phyloP scores from a whole-genome alignment of 495 filamentous ascomycete genomes.

The Penicillium cosmopolitanum region DNA sequence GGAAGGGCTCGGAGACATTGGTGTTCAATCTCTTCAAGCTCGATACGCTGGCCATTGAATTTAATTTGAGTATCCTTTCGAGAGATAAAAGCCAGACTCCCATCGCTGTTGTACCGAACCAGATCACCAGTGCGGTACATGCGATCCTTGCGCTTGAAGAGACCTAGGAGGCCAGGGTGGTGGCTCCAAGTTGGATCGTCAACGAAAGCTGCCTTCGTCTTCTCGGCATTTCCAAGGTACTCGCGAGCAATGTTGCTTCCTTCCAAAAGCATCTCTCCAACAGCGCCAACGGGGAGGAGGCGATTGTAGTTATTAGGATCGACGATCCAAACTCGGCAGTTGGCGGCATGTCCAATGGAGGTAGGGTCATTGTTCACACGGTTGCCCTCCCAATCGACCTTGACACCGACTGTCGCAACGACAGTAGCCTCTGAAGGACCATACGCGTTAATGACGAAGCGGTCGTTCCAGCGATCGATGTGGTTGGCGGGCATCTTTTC shows the following conservation, averaged over 20 bases:
- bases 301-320: conserved; percentile 58
- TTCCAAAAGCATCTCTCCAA: conserved; percentile 70
- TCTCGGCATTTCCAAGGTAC: conserved; percentile 60
- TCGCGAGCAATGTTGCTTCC: conserved; percentile 62
- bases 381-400: conserved; percentile 45
- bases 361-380: conserved; percentile 42
- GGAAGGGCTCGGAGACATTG: conserved; percentile 44
- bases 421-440: conserved; percentile 59
- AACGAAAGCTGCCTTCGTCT: conserved; percentile 59
- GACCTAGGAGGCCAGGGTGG: conserved; percentile 24
- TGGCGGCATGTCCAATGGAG: conserved; percentile 43
- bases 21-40: conserved; percentile 68
- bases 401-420: conserved; percentile 44
- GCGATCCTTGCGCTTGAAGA: conserved; percentile 33
- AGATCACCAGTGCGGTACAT: conserved; percentile 58
- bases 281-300: conserved; percentile 61
- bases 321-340: conserved; percentile 60
- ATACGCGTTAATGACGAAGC: conserved; percentile 55
- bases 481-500: conserved; percentile 56
- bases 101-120: conserved; percentile 57
- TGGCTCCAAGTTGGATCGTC: conserved; percentile 54
- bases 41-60: conserved; percentile 66
- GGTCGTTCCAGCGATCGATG: conserved; percentile 47
- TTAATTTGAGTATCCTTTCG: conserved; percentile 69
- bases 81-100: conserved; percentile 55